Conservation (phyloP, 2,329 filamentous ascomycete species). For the Botrytis medusae region DNA sequence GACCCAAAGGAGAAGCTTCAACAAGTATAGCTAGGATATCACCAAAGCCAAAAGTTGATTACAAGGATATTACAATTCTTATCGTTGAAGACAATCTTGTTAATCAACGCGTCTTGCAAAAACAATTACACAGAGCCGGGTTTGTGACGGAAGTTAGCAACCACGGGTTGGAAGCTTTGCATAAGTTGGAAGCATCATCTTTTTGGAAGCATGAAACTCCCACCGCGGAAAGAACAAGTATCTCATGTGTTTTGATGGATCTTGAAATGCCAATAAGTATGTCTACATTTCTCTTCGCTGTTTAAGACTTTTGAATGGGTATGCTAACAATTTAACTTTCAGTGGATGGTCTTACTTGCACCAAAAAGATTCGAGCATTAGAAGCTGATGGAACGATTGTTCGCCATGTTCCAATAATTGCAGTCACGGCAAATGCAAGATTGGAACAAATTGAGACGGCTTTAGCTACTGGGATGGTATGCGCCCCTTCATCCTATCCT, state of each 20-base stretch:
- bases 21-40: background rate
- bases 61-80: conserved; percentile 45
- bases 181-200: conserved; percentile 54
- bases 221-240: conserved; percentile 42
- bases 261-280: conserved; percentile 72
- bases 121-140: conserved; percentile 60
- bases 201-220: conserved; percentile 47
- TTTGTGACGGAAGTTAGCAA: conserved; percentile 63
- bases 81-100: conserved; percentile 69
- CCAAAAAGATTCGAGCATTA: conserved; percentile 65
- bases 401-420: conserved; percentile 72
- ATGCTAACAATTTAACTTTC: background rate
- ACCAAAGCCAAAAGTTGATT: conserved; percentile 2
- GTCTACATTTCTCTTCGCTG: conserved; percentile 56
- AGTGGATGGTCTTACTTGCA: conserved; percentile 75
- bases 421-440: conserved; percentile 79
- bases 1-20: background rate
- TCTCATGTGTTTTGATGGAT: conserved; percentile 74
- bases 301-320: conserved; percentile 47
- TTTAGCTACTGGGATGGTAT: conserved; percentile 70
- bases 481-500: conserved; percentile 30
- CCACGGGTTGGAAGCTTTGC: conserved; percentile 62
- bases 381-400: conserved; percentile 62
- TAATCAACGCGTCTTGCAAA: conserved; percentile 63
- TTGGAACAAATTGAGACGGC: conserved; percentile 72